These are phyloP conservation scores for Pontederia crassipes DNA, from an alignment of 176 grass and related monocot species.

Conservation along the genomic window DNA sequence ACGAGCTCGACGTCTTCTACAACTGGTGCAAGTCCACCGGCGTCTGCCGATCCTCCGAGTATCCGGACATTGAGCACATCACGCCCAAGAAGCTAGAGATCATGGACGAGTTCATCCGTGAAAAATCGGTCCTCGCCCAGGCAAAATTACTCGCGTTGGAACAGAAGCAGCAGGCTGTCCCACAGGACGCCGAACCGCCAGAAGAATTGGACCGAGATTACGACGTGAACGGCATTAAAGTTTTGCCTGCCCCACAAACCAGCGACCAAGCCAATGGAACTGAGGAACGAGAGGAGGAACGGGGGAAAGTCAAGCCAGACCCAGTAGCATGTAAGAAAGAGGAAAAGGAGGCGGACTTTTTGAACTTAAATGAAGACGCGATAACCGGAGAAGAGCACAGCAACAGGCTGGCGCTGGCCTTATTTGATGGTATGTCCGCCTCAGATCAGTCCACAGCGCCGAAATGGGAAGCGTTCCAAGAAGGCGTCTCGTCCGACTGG, in stretches of 20 bases:
- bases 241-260: constrained; percentile 31
- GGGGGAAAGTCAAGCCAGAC: not conserved
- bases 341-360: constrained; percentile 30
- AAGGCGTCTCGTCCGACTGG: constrained; percentile 41
- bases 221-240: constrained; percentile 40
- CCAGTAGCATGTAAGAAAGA: not conserved
- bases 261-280: not conserved
- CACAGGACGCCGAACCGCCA: not conserved
- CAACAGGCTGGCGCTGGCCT: constrained; percentile 35
- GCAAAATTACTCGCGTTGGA: not conserved
- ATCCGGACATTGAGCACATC: constrained; percentile 61
- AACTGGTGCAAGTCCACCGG: constrained; percentile 45
- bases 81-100: constrained; percentile 64
- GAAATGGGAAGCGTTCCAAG: constrained; percentile 25
- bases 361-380: constrained; percentile 47
- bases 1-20: constrained; percentile 62
- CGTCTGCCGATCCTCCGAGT: constrained; percentile 58
- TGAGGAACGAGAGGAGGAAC: not conserved
- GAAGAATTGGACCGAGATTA: constrained; percentile 2
- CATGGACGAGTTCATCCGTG: constrained; percentile 80
- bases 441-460: constrained; percentile 10
- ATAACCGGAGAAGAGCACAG: constrained; percentile 47
- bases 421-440: constrained; percentile 34
- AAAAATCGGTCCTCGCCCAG: constrained; percentile 15
- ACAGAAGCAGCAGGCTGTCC: not conserved